Base-by-base conservation (phyloP, 208 protist species). In the Strigomonas galati region DNA sequence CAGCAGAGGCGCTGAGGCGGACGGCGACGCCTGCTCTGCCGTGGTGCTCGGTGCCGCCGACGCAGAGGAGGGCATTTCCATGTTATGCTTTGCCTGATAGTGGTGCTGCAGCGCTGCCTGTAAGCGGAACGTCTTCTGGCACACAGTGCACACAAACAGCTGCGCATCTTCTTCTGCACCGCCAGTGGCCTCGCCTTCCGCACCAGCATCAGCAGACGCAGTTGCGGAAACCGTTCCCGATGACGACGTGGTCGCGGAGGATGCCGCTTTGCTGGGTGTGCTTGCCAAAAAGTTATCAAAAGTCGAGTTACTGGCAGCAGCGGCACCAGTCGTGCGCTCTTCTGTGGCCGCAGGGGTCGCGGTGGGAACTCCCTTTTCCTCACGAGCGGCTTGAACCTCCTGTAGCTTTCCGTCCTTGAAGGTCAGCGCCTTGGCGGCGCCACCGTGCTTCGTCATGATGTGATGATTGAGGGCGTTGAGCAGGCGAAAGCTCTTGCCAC, bases 41-140 rank as follows among this genome's bases (percentile, higher is more conserved):
- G 10, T 10, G 23, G 53, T 43, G 26, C n/a, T 21, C 43, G 63
- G 37, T 35, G 40, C 37, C 37, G 53, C 24, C 23, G 52, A 7
- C 10, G 43, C 32, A 3, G 71, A 52, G 24, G 57, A 52, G 0
- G 89, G 82, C 80, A 90, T 87, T 12, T 89, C 82, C 79, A 92
- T 92, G 73, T 90, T 91, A 67, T 96, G 91, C 72, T 96, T 96
- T 2, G 87, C 86, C 66, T 89, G 83, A 53, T 94, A 94, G 76
- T 96, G 91, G 59, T 96, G 91, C 63, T 87, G 84, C 53, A 96
- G 72, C 17, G 91, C 91, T 17, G 91, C 87, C 74, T 96, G 87
- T 0, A 96, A 67, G 14, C 91, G 82, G 58, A 96, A 96, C 23
- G 81, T 84, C 57, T 96, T 96, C 43, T 92, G 83, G 74, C 91